These are phyloP conservation scores for Trifolium fragiferum DNA, from an alignment of 306 rosid species.

Conservation along the genomic window DNA sequence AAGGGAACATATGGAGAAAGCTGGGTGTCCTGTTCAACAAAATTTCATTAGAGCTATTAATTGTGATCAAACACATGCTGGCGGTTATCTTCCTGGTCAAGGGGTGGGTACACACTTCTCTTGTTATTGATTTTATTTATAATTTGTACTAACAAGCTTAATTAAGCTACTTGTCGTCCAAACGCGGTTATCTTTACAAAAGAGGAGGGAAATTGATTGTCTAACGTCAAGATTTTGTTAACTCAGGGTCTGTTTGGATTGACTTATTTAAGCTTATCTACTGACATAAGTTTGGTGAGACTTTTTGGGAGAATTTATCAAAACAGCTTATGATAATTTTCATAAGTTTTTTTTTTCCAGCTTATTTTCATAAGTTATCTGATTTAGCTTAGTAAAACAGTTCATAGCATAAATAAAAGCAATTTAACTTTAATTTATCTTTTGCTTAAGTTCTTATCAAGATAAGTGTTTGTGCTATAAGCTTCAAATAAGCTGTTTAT, in stretches of 20 bases:
- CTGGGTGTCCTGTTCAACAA: conserved; percentile 71
- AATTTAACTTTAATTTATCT: too few species aligned
- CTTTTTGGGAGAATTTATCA: too few species aligned
- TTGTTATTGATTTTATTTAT: background rate
- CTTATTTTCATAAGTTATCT: too few species aligned
- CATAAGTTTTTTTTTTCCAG: too few species aligned
- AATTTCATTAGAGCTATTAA: conserved; percentile 63
- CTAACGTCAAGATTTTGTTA: background rate
- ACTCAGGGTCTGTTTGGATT: too few species aligned
- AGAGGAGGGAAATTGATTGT: background rate
- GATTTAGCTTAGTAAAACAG: too few species aligned
- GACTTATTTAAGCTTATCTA: background rate
- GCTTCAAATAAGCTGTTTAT: too few species aligned
- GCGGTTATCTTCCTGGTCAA: conserved; percentile 69
- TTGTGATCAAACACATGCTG: conserved; percentile 52
- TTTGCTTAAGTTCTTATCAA: too few species aligned
- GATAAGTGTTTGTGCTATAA: too few species aligned
- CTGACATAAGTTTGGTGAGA: too few species aligned
- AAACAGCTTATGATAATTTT: too few species aligned
- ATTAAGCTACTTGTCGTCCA: background rate
- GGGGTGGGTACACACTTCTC: conserved; percentile 59
- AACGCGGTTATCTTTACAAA: background rate
- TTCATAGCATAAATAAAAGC: too few species aligned
- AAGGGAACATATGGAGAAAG: conserved; percentile 67
- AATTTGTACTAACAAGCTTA: background rate